A percentile compares a stretch with the other conserved stretches of the same genome.
Evolutionary conservation across 2,329 filamentous ascomycete species (phyloP).

Genomic region (Nemania abortiva): DNA sequence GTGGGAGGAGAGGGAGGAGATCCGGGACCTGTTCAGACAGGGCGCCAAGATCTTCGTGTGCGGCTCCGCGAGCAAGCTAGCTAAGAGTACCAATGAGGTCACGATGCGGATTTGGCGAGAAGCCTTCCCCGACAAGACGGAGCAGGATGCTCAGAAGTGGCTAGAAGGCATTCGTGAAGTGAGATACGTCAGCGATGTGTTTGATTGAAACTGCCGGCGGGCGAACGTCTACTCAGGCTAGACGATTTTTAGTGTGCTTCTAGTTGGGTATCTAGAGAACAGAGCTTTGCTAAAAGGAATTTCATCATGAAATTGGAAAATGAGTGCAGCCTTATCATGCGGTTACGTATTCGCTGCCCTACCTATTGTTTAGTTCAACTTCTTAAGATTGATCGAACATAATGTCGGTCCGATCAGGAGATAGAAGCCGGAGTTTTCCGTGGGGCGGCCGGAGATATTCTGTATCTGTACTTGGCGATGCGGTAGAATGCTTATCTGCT

Average conservation of each 20-base stretch:
- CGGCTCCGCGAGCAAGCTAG: slow-evolving; percentile 36
- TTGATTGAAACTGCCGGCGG: slow-evolving; percentile 31
- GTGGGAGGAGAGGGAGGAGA: slow-evolving; percentile 34
- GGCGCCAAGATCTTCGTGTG: slow-evolving; percentile 36
- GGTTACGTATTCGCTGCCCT: background rate
- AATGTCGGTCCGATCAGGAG: background rate
- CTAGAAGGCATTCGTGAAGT: slow-evolving; percentile 38
- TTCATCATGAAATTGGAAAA: background rate
- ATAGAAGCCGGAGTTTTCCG: background rate
- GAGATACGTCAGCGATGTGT: slow-evolving; percentile 41
- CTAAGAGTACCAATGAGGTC: slow-evolving; percentile 37
- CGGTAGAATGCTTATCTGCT: background rate
- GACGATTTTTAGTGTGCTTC: background rate
- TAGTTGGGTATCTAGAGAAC: background rate
- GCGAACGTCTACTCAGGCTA: too few relatives aligned
- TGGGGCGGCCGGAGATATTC: background rate
- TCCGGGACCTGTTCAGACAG: slow-evolving; percentile 21
- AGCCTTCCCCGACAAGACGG: slow-evolving; percentile 28
- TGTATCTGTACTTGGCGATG: too few relatives aligned
- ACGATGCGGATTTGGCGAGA: slow-evolving; percentile 32
- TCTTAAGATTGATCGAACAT: background rate
- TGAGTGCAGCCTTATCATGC: background rate
- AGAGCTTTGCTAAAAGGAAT: background rate
- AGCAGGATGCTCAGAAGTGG: slow-evolving; percentile 38
- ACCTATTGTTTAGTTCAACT: background rate